Base-by-base conservation (phyloP, 176 grass and related monocot genomes). In the Aegilops umbellulata region DNA sequence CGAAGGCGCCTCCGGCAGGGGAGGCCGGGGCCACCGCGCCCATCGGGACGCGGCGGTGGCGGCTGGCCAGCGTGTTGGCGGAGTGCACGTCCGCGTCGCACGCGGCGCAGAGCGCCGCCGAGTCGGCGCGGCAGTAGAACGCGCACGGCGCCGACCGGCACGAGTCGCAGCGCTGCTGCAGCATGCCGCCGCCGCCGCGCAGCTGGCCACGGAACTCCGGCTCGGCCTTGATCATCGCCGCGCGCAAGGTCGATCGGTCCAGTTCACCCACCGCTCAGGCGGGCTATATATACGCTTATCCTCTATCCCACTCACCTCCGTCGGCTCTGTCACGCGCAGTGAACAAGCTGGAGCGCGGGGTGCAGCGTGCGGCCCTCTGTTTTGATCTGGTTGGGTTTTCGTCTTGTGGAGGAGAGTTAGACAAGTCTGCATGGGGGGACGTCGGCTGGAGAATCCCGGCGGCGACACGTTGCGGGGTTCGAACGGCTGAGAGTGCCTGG, bases 51-150 rank as follows among this genome's bases (percentile, higher is more conserved):
- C 93, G 90, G 10, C 89, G 86, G 86, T 95, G 90, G 75, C 93
- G 90, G 74, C 90, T 86, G 13, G 93, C 90, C 34, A 95, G 84
- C 32, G 93, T 86, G 62, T 95, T 95, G n/a, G 88, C 90, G 38
- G 77, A 69, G 89, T 94, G 89, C 83, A 94, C 87, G 26, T 94
- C 92, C 0, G 86, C 86, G 76, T 94, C 92, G n/a, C 86, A 94
- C 7, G 74, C 84, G 1, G 36, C 57, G 30, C 92, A 94, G 8
- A 91, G 89, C 1, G 73, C 70, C 2, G 93, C 90, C 5, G 93
- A 89, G 34, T 95, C 93, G 9, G 90, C 93, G 44, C 86, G 90
- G 90, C 93, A 95, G 9, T 74, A 83, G 69, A 83, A 73, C 10
- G 36, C 55, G 82, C 35, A 82, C 88, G 71, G 83, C 61, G 75